Evolutionary conservation across 23 red algal genomes (phyloP).

Genomic region (Gracilariopsis chorda): DNA sequence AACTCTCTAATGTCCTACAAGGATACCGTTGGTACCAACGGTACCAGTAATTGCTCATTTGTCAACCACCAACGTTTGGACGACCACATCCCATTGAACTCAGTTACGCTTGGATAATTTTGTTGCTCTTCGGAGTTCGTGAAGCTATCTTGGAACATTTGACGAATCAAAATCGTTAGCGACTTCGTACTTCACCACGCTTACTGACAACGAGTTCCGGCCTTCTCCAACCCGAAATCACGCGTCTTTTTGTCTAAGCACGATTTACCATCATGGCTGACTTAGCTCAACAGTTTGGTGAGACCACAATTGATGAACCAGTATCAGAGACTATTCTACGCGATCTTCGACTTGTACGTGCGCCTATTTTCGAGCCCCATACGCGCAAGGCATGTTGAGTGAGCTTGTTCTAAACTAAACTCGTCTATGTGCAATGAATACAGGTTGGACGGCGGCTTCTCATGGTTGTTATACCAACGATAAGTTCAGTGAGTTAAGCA

Average conservation of each 20-base stretch:
- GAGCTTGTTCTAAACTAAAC: no score
- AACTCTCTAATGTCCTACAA: no score
- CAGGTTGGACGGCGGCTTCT: constrained; percentile 66
- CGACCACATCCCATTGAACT: no score
- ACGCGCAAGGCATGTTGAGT: no score
- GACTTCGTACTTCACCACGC: no score
- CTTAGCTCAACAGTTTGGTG: constrained; percentile 58
- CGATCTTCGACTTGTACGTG: constrained; percentile 78
- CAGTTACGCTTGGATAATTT: no score
- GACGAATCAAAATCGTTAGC: background rate
- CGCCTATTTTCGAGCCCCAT: background rate
- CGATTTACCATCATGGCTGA: constrained; percentile 26
- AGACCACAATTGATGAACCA: constrained; percentile 89
- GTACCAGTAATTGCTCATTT: no score
- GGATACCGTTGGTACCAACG: no score
- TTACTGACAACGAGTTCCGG: no score
- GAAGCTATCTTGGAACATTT: background rate
- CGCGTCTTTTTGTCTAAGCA: background rate
- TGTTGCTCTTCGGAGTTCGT: no score
- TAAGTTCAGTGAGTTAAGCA: constrained; percentile 55
- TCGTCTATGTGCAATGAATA: background rate
- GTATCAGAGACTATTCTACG: constrained; percentile 81
- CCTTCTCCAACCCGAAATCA: no score
- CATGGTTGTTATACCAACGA: constrained; percentile 79
- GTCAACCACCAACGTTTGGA: no score